These are phyloP conservation scores for Aureobasidium sp. DNA, from an alignment of 2,329 filamentous ascomycete species.

Conservation along the genomic window DNA sequence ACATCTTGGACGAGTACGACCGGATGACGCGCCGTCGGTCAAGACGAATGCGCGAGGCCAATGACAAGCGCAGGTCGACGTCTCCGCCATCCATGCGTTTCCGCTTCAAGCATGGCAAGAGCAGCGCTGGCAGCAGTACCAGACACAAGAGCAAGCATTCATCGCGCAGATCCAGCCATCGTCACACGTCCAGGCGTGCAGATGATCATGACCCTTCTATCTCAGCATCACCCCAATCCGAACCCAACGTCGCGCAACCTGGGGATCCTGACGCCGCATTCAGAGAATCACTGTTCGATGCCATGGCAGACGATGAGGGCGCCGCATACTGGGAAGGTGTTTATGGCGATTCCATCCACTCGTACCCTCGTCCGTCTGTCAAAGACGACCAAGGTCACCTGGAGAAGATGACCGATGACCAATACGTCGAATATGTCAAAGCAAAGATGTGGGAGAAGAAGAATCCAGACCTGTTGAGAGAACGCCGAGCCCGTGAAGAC, in stretches of 20 bases:
- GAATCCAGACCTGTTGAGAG: constrained; percentile 73
- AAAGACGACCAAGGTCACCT: constrained; percentile 51
- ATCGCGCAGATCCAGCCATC: neutral
- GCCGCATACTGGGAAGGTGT: constrained; percentile 91
- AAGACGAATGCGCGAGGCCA: constrained; percentile 2
- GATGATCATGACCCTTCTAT: constrained; percentile 13
- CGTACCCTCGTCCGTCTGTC: constrained; percentile 62
- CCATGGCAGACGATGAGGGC: constrained; percentile 92
- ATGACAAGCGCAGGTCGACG: neutral
- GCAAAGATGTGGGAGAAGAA: constrained; percentile 94
- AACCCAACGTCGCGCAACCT: constrained; percentile 12
- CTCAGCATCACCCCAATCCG: neutral
- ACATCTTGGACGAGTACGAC: constrained; percentile 18
- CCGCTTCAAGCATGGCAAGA: constrained; percentile 14
- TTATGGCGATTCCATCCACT: constrained; percentile 92
- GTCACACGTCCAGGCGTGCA: constrained; percentile 4
- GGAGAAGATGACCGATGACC: constrained; percentile 84
- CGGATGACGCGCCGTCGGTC: constrained; percentile 16
- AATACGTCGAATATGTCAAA: constrained; percentile 81
- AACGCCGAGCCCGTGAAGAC: constrained; percentile 58
- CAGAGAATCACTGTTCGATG: constrained; percentile 90
- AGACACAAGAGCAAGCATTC: constrained; percentile 1
- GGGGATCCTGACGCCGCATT: constrained; percentile 71
- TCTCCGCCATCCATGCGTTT: constrained; percentile 13
- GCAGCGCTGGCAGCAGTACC: neutral